A percentile compares a stretch with the other conserved stretches of the same genome.
phyloP scores from a whole-genome alignment of 805 yeast genomes.

The Saccharomycopsis javanensis region DNA sequence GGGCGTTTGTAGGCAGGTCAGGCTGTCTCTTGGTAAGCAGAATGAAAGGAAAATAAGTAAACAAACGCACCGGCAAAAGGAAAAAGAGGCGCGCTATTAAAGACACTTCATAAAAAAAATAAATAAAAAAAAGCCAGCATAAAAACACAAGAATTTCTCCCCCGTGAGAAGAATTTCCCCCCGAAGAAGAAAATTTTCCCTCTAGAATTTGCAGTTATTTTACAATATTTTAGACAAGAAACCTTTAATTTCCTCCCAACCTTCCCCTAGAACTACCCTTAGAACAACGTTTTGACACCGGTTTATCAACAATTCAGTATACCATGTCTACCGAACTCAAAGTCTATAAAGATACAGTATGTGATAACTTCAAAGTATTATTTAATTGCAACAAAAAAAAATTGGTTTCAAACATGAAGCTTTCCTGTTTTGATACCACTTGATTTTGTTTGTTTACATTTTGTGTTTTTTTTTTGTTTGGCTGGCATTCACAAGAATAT shows the following conservation, averaged over 20 bases:
- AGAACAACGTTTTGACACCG: neutral
- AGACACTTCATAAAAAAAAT: neutral
- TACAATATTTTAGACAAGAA: neutral
- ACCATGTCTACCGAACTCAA: constrained; percentile 25
- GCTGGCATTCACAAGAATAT: too few species aligned
- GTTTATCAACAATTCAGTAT: neutral
- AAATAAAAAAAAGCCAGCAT: neutral
- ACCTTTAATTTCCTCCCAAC: neutral
- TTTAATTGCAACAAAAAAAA: neutral
- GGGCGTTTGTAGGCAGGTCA: neutral
- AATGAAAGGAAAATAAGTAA: too few species aligned
- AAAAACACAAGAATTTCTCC: neutral
- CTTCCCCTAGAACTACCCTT: neutral
- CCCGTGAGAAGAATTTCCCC: neutral
- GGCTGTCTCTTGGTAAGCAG: too few species aligned
- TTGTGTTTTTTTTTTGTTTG: too few species aligned
- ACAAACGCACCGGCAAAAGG: neutral
- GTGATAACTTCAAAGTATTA: constrained; percentile 17
- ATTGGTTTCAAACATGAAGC: neutral
- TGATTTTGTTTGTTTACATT: neutral
- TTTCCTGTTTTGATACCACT: neutral
- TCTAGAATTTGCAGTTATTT: neutral
- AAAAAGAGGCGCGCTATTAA: neutral
- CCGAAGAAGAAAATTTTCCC: constrained; percentile 1
- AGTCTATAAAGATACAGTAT: constrained; percentile 31